A percentile compares a stretch with the other conserved stretches of the same genome.
These are phyloP conservation scores for Geotrichum phurueaensis DNA, from an alignment of 1,139 yeast genomes.

Conservation along the genomic window DNA sequence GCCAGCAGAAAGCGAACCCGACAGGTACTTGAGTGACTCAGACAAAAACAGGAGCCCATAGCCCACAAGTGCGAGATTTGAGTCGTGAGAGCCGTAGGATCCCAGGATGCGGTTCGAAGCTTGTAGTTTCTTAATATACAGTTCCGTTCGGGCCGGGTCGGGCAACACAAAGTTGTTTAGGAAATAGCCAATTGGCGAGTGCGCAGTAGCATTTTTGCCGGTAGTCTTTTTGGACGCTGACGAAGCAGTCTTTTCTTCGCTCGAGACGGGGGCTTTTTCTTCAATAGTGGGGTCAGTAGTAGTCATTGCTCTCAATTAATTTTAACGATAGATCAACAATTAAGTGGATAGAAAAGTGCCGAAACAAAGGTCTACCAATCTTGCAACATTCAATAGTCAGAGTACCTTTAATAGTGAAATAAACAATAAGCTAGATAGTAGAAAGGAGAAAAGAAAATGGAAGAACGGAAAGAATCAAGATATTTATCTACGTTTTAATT, in stretches of 20 bases:
- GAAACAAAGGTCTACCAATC: background rate
- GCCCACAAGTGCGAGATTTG: conserved; percentile 28
- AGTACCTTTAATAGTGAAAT: background rate
- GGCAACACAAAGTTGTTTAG: conserved; percentile 12
- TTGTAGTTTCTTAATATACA: conserved; percentile 8
- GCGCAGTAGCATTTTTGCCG: background rate
- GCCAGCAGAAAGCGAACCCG: background rate
- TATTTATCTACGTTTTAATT: background rate
- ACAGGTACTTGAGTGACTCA: conserved; percentile 21
- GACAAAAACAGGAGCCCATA: conserved; percentile 29
- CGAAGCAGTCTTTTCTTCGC: no score
- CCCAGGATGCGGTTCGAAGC: conserved; percentile 11
- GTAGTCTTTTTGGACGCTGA: background rate
- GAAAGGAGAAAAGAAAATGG: background rate
- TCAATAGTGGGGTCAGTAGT: background rate
- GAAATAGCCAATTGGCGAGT: conserved; percentile 4
- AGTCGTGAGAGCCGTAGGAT: conserved; percentile 19
- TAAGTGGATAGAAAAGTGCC: background rate
- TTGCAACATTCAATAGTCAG: background rate
- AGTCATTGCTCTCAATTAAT: background rate
- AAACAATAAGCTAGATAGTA: background rate
- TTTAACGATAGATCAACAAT: background rate
- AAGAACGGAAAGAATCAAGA: background rate
- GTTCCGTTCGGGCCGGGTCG: background rate
- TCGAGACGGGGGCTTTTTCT: background rate